These are phyloP conservation scores for Sporisorium graminicola DNA, from an alignment of 1,284 basidiomycete genomes.

Conservation along the genomic window DNA sequence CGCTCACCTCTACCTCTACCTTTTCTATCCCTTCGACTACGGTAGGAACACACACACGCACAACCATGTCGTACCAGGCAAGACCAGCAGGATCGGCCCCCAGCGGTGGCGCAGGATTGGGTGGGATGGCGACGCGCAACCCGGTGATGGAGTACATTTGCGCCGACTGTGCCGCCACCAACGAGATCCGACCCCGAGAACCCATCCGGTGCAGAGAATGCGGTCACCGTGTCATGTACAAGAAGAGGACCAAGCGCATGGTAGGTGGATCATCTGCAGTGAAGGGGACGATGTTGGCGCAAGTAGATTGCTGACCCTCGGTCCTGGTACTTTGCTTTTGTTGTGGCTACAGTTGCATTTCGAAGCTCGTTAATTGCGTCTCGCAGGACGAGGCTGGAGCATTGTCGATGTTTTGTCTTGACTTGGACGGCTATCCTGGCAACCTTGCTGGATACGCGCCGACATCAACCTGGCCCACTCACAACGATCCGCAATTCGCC, in stretches of 20 bases:
- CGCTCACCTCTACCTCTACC: conserved; percentile 1
- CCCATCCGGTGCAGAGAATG: conserved; percentile 97
- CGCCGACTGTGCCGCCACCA: conserved; percentile 94
- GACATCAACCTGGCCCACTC: not conserved
- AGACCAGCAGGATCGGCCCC: conserved; percentile 47
- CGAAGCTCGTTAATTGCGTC: conserved; percentile 37
- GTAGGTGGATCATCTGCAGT: conserved; percentile 74
- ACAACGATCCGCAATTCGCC: not conserved
- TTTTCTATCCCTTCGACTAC: not conserved
- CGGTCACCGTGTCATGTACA: conserved; percentile 99
- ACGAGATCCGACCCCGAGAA: conserved; percentile 91
- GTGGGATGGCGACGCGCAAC: conserved; percentile 43
- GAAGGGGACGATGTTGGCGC: not conserved
- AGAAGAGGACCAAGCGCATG: conserved; percentile 91
- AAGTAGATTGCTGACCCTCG: not conserved
- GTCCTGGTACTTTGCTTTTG: not conserved
- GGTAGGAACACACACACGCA: not conserved
- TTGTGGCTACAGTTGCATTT: conserved; percentile 44
- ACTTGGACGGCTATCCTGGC: no score
- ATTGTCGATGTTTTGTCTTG: not conserved
- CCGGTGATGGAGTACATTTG: conserved; percentile 80
- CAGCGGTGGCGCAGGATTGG: conserved; percentile 36
- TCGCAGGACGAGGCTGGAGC: not conserved
- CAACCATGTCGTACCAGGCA: conserved; percentile 47
- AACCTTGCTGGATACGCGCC: not conserved